Percentiles rank a stretch among this genome's conserved stretches.
These are phyloP conservation scores for Peltaster fructicola DNA, from an alignment of 2,329 filamentous ascomycete genomes.

Conservation along the genomic window DNA sequence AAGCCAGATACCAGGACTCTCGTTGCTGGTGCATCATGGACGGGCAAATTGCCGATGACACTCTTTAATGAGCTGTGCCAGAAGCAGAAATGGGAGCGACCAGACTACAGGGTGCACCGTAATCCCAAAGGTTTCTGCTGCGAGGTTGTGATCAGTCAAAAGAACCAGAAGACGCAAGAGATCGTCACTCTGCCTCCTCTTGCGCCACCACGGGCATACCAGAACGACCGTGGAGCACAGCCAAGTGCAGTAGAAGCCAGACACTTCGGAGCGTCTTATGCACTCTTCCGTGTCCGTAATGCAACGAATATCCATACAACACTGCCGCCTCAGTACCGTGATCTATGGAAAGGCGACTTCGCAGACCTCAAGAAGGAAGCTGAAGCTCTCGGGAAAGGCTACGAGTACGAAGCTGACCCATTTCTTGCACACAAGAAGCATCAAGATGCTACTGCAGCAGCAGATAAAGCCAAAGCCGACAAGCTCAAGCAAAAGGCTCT, in stretches of 20 bases:
- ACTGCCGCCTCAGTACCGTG: constrained; percentile 74
- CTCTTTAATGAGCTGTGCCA: constrained; percentile 87
- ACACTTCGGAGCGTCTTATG: constrained; percentile 85
- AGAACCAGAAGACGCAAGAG: constrained; percentile 70
- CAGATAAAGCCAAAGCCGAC: constrained; percentile 66
- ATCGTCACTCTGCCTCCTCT: constrained; percentile 60
- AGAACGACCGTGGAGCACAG: constrained; percentile 51
- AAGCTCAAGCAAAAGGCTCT: constrained; percentile 36
- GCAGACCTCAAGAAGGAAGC: constrained; percentile 66
- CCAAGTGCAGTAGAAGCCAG: constrained; percentile 75
- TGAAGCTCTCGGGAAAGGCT: constrained; percentile 55
- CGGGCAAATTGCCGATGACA: constrained; percentile 87
- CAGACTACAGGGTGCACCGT: constrained; percentile 60
- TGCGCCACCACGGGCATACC: constrained; percentile 58
- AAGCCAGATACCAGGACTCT: constrained; percentile 52
- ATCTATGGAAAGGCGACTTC: constrained; percentile 81
- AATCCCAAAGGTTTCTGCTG: constrained; percentile 35
- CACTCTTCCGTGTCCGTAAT: constrained; percentile 76
- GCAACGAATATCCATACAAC: constrained; percentile 95
- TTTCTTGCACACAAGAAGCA: constrained; percentile 67
- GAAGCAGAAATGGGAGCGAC: constrained; percentile 87
- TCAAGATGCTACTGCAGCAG: constrained; percentile 56
- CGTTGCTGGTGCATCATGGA: constrained; percentile 92
- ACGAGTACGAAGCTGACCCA: constrained; percentile 92
- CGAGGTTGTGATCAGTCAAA: constrained; percentile 56